These are phyloP conservation scores for Salix koriyanagi DNA, from an alignment of 345 rosid species.

Conservation along the genomic window DNA sequence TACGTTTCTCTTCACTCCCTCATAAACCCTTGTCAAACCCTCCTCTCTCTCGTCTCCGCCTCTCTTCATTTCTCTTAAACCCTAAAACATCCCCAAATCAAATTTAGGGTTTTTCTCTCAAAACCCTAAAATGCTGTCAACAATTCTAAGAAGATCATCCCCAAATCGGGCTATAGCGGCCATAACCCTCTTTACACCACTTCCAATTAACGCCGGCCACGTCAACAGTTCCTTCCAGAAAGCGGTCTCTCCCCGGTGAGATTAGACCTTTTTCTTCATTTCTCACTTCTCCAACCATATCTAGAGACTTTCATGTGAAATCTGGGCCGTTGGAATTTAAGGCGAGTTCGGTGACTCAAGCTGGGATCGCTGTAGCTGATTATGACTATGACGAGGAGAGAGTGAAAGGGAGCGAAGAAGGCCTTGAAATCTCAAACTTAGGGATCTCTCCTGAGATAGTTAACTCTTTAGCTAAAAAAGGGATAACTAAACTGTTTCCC, in stretches of 20 bases:
- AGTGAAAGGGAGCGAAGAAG: conserved; percentile 40
- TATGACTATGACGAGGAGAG: conserved; percentile 40
- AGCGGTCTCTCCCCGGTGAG: neutral
- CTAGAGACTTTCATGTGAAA: conserved; percentile 47
- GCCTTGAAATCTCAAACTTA: conserved; percentile 60
- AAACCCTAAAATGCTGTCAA: conserved; percentile 37
- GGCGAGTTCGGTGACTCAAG: conserved; percentile 34
- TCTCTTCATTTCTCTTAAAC: conserved; percentile 2
- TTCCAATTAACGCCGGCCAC: neutral
- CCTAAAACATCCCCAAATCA: neutral
- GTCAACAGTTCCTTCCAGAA: neutral
- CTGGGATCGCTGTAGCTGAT: conserved; percentile 53
- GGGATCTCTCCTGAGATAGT: conserved; percentile 77
- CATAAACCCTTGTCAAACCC: neutral
- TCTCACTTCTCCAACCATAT: neutral
- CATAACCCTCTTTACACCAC: conserved; percentile 17
- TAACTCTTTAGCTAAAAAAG: conserved; percentile 52
- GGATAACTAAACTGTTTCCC: conserved; percentile 75
- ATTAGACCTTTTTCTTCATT: neutral
- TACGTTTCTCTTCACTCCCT: neutral
- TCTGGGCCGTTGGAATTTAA: conserved; percentile 47
- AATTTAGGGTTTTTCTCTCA: neutral
- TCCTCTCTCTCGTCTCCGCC: neutral
- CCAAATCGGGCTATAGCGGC: conserved; percentile 32
- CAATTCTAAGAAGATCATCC: conserved; percentile 39